These are phyloP conservation scores for Cornus florida DNA, from an alignment of 148 eudicot species.

Conservation along the genomic window DNA sequence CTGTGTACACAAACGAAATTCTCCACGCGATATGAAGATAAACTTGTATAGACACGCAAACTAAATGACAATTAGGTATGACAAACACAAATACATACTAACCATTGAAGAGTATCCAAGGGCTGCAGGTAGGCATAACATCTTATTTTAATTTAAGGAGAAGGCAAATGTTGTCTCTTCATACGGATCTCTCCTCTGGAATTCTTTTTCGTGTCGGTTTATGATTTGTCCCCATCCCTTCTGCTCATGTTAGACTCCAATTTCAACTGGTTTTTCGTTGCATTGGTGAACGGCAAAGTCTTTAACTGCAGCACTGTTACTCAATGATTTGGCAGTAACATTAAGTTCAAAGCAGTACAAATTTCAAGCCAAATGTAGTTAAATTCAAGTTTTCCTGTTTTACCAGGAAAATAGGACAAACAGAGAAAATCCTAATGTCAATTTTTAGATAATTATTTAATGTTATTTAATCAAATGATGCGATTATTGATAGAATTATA, in stretches of 20 bases:
- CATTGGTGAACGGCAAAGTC: conserved; percentile 10
- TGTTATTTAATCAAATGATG: background rate
- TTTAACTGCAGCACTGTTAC: background rate
- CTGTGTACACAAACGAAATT: background rate
- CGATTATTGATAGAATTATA: conserved; percentile 16
- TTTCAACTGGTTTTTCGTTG: background rate
- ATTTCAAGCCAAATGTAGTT: background rate
- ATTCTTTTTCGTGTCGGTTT: conserved; percentile 19
- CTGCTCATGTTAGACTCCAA: background rate
- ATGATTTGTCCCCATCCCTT: background rate
- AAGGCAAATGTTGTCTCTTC: conserved; percentile 26
- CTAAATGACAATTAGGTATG: conserved; percentile 11
- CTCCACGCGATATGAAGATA: background rate
- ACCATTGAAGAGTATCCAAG: conserved; percentile 9
- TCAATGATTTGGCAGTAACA: conserved; percentile 3
- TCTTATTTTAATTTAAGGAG: background rate
- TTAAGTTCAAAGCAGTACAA: background rate
- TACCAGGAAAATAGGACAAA: conserved; percentile 10
- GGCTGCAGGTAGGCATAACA: conserved; percentile 4
- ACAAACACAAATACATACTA: conserved; percentile 16
- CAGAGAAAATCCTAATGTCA: conserved; percentile 10
- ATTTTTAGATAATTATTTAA: background rate
- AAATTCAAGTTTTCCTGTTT: background rate
- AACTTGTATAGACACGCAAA: background rate
- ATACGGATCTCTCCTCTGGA: conserved; percentile 19